Evolutionary conservation across 2,329 filamentous ascomycete genomes (phyloP), one percentile per base, ranked within the genome.

Genomic region (Xylaria hypoxylon): DNA sequence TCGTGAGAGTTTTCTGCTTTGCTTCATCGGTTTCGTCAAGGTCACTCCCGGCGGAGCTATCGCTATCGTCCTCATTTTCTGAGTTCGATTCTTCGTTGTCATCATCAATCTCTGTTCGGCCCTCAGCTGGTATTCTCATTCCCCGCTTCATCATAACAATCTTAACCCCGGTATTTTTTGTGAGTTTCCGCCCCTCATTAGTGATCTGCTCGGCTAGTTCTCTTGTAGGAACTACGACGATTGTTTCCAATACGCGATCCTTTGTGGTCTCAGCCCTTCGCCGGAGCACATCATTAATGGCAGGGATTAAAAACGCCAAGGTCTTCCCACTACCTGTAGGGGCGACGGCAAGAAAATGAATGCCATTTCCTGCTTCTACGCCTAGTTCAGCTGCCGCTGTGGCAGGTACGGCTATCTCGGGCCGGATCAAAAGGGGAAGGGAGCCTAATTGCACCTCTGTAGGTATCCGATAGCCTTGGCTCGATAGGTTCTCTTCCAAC

Each of bases 321-420:
- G 96, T 99, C 83, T 99, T 99, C 50, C 96, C 96, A 77, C 95
- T 98, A 26, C 96, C 96, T 0, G 96, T 99, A 1, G 96, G 96
- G 2, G 96, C 96, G 48, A 98, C 89, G 0, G 93, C 92, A 69
- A 99, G 80, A 44, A 99, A 88, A 81, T 99, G 90, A 4, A 95
- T 82, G 13, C 78, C 79, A 56, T 72, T 68, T 6, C 69, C 45
- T 6, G 71, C 68, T 31, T 71, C 70, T 31, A 76, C 69, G 15
- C 74, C 72, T 22, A 82, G 64, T 22, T 79, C 78, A 24, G 75
- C 75, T 28, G 77, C 79, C 3, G 76, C 77, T 13, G 76, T 75
- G 22, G 77, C 67, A 33, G 67, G 35, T 6, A 89, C 79, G 0
- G 86, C 86, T 62, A 78, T 81, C 68, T 84, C 81, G 0, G 87